Percentiles rank a stretch among this genome's conserved stretches.
phyloP scores from a whole-genome alignment of 202 grass and related monocot species.

The Alloteropsis angusta region DNA sequence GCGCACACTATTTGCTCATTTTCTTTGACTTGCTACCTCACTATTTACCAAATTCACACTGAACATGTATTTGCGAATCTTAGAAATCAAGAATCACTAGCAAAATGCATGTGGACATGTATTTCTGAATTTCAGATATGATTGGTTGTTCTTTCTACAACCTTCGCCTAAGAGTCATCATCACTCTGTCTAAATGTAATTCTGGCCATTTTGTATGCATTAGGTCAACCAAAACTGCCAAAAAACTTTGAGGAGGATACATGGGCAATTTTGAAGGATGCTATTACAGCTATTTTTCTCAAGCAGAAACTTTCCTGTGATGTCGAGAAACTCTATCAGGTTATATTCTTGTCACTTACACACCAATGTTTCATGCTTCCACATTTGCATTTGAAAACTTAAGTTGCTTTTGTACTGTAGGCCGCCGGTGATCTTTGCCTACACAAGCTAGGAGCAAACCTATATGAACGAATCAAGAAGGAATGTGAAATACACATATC shows the following conservation, averaged over 20 bases:
- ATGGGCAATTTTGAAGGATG: slow-evolving; percentile 86
- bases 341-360: slow-evolving; percentile 33
- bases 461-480: slow-evolving; percentile 78
- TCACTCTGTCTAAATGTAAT: slow-evolving; percentile 5
- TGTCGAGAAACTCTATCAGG: slow-evolving; percentile 96
- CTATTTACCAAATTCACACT: not conserved
- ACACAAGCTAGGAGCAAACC: slow-evolving; percentile 76
- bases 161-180: not conserved
- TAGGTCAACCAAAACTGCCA: slow-evolving; percentile 88
- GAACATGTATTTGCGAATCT: not conserved
- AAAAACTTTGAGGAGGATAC: slow-evolving; percentile 92
- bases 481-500: slow-evolving; percentile 96
- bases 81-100: not conserved
- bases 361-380: not conserved
- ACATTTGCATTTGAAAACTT: slow-evolving; percentile 20
- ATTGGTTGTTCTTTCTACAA: not conserved
- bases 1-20: not conserved
- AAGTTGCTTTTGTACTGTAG: slow-evolving; percentile 32
- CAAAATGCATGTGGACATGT: not conserved
- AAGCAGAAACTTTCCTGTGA: slow-evolving; percentile 78
- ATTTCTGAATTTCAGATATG: not conserved
- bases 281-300: slow-evolving; percentile 95
- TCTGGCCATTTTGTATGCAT: slow-evolving; percentile 26
- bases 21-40: not conserved
- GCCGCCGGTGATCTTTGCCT: slow-evolving; percentile 83